Evolutionary conservation across 257 asterid genomes (phyloP).

Genomic region (Primulina huaijiensis): DNA sequence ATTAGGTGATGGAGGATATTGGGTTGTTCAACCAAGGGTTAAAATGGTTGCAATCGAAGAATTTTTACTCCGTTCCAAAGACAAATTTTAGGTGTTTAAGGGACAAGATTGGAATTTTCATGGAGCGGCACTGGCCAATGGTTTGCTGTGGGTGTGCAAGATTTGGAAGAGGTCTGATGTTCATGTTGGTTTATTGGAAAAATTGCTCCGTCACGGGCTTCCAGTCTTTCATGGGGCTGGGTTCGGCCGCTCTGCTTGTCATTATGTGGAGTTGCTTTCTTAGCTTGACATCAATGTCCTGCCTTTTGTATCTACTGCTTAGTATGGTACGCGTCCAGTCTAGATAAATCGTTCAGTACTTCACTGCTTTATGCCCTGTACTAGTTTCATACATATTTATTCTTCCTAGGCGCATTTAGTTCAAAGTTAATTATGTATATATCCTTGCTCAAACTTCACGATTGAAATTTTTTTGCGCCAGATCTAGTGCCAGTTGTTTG

Average conservation of each 20-base stretch:
- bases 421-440: constrained; percentile 6
- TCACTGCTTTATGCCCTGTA: not conserved
- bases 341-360: not conserved
- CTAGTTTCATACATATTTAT: constrained; percentile 22
- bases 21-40: constrained; percentile 86
- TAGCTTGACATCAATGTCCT: constrained; percentile 88
- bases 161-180: constrained; percentile 48
- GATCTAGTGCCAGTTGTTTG: constrained; percentile 9
- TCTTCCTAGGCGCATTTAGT: not conserved
- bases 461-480: constrained; percentile 23
- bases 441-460: not conserved
- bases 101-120: constrained; percentile 67
- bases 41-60: constrained; percentile 87
- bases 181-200: constrained; percentile 72
- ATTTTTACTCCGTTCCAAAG: constrained; percentile 61
- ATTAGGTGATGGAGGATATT: constrained; percentile 84
- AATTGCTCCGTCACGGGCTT: constrained; percentile 64
- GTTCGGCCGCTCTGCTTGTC: constrained; percentile 83
- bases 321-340: constrained; percentile 72
- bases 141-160: constrained; percentile 78
- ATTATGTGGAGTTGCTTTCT: constrained; percentile 98
- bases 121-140: constrained; percentile 93
- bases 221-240: constrained; percentile 67
- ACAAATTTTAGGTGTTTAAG: constrained; percentile 51
- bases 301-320: constrained; percentile 86